Percentiles rank a stretch among this genome's conserved stretches.
Evolutionary conservation across 768 basidiomycete species (phyloP).

Genomic region (Boletus reticuloceps): DNA sequence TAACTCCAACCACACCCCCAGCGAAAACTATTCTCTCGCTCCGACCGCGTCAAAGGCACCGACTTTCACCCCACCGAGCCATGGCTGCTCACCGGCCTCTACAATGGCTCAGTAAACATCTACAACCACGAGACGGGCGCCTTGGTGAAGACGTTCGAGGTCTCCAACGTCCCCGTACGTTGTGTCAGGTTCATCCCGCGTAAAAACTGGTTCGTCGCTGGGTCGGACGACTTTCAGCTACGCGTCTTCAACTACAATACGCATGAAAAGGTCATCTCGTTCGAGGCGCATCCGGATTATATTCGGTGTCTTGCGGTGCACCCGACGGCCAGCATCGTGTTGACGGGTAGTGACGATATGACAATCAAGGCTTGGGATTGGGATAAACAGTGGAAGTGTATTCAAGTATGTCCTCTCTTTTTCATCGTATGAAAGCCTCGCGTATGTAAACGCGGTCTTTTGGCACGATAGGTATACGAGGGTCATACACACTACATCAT

Average conservation of each 20-base stretch:
- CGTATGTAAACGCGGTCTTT: neutral
- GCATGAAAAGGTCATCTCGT: constrained; percentile 89
- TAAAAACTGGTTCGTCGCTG: constrained; percentile 96
- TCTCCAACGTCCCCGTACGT: constrained; percentile 95
- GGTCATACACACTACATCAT: constrained; percentile 99
- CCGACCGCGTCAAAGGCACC: constrained; percentile 95
- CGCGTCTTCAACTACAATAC: constrained; percentile 99
- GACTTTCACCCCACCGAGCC: constrained; percentile 98
- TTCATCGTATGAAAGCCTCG: neutral
- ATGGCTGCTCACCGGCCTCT: constrained; percentile 87
- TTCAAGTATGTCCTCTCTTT: constrained; percentile 62
- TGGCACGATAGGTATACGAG: constrained; percentile 70
- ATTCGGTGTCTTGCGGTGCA: constrained; percentile 96
- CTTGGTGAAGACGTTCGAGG: constrained; percentile 93
- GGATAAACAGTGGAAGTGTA: constrained; percentile 98
- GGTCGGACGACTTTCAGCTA: constrained; percentile 87
- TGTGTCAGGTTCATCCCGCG: constrained; percentile 94
- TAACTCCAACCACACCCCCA: constrained; percentile 38
- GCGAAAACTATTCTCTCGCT: constrained; percentile 90
- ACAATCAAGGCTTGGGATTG: constrained; percentile 99
- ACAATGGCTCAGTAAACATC: constrained; percentile 98
- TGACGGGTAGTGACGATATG: constrained; percentile 99
- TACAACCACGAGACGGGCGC: constrained; percentile 95
- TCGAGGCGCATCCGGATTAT: constrained; percentile 98
- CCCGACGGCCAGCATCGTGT: constrained; percentile 84